Percentiles rank a stretch among this genome's conserved stretches.
Conservation (phyloP, 176 grass and related monocot species). For the Aegilops speltoides region DNA sequence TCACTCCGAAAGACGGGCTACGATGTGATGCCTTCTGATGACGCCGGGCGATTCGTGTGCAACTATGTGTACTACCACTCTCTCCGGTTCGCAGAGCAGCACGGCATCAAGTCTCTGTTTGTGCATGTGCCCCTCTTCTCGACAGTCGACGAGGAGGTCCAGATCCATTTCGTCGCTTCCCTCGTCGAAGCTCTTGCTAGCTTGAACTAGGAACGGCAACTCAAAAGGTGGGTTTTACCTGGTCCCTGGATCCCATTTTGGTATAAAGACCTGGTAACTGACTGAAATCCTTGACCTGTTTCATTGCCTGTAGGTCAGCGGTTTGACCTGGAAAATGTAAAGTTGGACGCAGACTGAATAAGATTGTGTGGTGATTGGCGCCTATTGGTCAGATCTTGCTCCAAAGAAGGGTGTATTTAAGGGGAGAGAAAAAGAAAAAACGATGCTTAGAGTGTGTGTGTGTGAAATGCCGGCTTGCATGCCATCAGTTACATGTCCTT, state of each 20-base stretch:
- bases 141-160: conserved; percentile 80
- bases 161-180: conserved; percentile 85
- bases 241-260: background rate
- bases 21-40: conserved; percentile 76
- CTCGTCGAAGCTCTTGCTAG: conserved; percentile 68
- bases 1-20: conserved; percentile 74
- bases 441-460: conserved; percentile 26
- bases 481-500: conserved; percentile 32
- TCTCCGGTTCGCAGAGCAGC: conserved; percentile 78
- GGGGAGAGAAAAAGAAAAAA: background rate
- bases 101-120: conserved; percentile 81
- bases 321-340: conserved; percentile 31
- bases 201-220: conserved; percentile 40
- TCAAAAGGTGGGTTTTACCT: conserved; percentile 3
- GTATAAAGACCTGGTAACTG: background rate
- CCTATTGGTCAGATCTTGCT: conserved; percentile 36
- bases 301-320: conserved; percentile 18
- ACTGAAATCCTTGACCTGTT: background rate
- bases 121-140: conserved; percentile 95
- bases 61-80: conserved; percentile 98
- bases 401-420: conserved; percentile 28
- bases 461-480: conserved; percentile 24
- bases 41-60: conserved; percentile 90
- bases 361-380: conserved; percentile 20
- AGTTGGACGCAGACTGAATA: conserved; percentile 40